phyloP scores from a whole-genome alignment of 495 filamentous ascomycete species.

The Penicillium arizonense region DNA sequence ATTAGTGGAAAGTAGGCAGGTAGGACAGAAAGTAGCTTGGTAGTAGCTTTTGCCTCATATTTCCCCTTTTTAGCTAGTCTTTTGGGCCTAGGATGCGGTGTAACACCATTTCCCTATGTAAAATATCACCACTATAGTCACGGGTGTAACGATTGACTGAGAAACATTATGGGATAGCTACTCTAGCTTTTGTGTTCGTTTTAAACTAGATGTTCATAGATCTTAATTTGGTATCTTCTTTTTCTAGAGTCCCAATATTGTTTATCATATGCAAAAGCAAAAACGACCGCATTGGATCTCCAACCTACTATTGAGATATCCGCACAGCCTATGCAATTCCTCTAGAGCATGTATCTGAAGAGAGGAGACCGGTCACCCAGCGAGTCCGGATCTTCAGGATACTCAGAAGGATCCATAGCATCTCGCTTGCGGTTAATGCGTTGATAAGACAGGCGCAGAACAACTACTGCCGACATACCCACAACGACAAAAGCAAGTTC shows the following conservation, averaged over 20 bases:
- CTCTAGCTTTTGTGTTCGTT: no score
- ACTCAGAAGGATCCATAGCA: conserved; percentile 42
- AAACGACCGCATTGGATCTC: no score
- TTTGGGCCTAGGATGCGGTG: no score
- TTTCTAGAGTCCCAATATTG: no score
- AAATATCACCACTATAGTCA: no score
- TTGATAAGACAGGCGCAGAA: conserved; percentile 55
- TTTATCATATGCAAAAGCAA: no score
- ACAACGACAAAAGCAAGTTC: conserved; percentile 65
- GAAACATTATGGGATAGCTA: no score
- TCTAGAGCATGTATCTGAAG: conserved; percentile 57
- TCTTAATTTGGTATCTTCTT: no score
- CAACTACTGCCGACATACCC: conserved; percentile 57
- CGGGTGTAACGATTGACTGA: no score
- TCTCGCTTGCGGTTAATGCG: conserved; percentile 61
- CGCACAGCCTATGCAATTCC: not conserved
- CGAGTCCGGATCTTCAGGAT: conserved; percentile 53
- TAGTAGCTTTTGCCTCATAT: not conserved
- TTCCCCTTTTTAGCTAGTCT: not conserved
- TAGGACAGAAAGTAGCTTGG: not conserved
- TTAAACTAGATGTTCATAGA: no score
- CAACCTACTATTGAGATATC: no score
- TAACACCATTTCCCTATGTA: no score
- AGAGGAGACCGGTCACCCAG: conserved; percentile 63
- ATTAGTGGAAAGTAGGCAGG: not conserved